A percentile compares a stretch with the other conserved stretches of the same genome.
Conservation (phyloP, 345 rosid species). For the Streptanthus diversifolius region DNA sequence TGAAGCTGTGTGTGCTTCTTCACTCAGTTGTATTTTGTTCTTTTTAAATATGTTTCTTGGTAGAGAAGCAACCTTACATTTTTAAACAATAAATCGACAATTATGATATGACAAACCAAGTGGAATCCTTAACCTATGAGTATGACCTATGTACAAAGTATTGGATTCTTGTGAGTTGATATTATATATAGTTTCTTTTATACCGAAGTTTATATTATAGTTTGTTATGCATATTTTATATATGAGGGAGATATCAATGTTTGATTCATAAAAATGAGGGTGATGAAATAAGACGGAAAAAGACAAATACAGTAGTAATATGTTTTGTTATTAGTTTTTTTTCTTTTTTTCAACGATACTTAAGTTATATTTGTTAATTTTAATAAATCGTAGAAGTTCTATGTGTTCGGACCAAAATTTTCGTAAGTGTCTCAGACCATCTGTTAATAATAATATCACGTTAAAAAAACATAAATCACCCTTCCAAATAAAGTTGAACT, state of each 20-base stretch:
- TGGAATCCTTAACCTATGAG: conserved; percentile 31
- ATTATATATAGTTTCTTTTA: background rate
- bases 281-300: background rate
- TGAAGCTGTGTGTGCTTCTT: conserved; percentile 42
- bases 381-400: no score
- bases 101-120: conserved; percentile 17
- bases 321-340: background rate
- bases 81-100: conserved; percentile 19
- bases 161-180: conserved; percentile 24
- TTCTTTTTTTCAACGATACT: no score
- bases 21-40: conserved; percentile 14
- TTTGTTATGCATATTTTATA: background rate
- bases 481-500: background rate
- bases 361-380: no score
- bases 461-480: background rate
- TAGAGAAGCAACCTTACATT: conserved; percentile 20
- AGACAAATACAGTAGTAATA: background rate
- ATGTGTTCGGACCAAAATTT: background rate
- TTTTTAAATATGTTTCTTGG: conserved; percentile 29
- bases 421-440: background rate
- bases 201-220: background rate
- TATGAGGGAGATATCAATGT: background rate
- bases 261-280: background rate
- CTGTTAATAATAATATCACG: background rate
- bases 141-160: conserved; percentile 24